Conservation (phyloP, 352 stramenopile genomes). For the Phytophthora nicotianae region DNA sequence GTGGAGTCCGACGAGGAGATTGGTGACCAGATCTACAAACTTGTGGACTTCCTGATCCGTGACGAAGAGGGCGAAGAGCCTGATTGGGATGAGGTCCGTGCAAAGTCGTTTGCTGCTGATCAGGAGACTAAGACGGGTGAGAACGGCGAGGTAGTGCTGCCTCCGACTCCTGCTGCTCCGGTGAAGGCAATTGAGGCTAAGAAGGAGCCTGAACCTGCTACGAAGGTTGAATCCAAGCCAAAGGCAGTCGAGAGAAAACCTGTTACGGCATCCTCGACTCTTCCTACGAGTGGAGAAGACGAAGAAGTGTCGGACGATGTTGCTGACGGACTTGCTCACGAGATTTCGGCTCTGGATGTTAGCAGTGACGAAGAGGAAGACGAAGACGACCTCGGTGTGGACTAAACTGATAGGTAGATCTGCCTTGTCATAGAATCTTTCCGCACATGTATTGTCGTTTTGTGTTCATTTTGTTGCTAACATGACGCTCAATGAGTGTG, state of each 20-base stretch:
- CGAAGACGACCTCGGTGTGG: constrained; percentile 49
- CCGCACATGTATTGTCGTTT: constrained; percentile 8
- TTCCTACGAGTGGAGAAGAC: constrained; percentile 49
- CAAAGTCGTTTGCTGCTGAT: constrained; percentile 67
- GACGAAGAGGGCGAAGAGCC: constrained; percentile 88
- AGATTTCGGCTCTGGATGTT: constrained; percentile 81
- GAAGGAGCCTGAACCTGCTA: constrained; percentile 27
- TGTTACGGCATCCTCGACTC: constrained; percentile 35
- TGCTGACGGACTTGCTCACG: constrained; percentile 64
- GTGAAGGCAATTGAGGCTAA: constrained; percentile 18
- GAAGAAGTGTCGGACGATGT: constrained; percentile 76
- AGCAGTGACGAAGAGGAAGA: constrained; percentile 84
- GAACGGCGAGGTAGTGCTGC: constrained; percentile 26
- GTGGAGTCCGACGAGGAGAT: constrained; percentile 83
- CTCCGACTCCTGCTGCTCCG: constrained; percentile 20
- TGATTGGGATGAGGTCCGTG: constrained; percentile 79
- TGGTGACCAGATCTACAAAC: constrained; percentile 89
- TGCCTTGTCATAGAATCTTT: constrained; percentile 21
- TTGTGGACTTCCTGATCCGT: constrained; percentile 88
- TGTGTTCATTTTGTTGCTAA: constrained; percentile 11
- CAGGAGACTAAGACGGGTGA: constrained; percentile 44
- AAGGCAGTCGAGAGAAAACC: constrained; percentile 19
- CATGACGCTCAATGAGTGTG: not conserved
- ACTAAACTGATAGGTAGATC: constrained; percentile 33
- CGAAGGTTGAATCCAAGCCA: constrained; percentile 24